Evolutionary conservation across 164 flowering plant species (phyloP).

Genomic region (Vitis riparia): DNA sequence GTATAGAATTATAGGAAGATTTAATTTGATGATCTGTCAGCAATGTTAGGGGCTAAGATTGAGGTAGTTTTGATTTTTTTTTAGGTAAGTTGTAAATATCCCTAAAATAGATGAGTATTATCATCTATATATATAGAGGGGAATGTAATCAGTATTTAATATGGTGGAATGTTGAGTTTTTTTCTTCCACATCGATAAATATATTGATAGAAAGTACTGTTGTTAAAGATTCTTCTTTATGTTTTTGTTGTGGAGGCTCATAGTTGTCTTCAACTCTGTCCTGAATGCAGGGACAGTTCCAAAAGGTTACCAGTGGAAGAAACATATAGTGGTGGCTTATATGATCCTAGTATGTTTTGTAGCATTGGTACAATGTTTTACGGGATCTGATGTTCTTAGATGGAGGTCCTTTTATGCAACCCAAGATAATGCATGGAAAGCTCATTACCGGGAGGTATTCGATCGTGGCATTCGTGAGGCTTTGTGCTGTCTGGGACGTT

Average conservation of each 20-base stretch:
- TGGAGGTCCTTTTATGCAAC: slow-evolving; percentile 86
- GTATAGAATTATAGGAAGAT: too few species aligned
- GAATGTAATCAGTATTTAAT: too few species aligned
- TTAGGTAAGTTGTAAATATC: too few species aligned
- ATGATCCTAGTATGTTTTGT: slow-evolving; percentile 50
- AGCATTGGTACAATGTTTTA: slow-evolving; percentile 54
- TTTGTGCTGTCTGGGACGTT: slow-evolving; percentile 84
- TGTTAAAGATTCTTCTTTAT: not conserved
- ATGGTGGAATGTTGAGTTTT: too few species aligned
- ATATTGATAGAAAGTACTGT: too few species aligned
- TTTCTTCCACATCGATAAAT: too few species aligned
- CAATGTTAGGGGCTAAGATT: too few species aligned
- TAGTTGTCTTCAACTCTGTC: not conserved
- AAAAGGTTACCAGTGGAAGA: slow-evolving; percentile 32
- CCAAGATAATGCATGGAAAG: slow-evolving; percentile 76
- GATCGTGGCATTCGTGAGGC: slow-evolving; percentile 87
- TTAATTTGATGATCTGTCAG: too few species aligned
- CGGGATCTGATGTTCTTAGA: slow-evolving; percentile 68
- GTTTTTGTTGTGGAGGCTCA: slow-evolving; percentile 3
- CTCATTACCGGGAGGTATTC: slow-evolving; percentile 85
- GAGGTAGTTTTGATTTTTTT: too few species aligned
- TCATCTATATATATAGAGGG: too few species aligned
- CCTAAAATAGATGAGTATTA: too few species aligned
- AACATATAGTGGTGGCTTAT: slow-evolving; percentile 34
- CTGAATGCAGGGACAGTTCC: slow-evolving; percentile 32